These are phyloP conservation scores for Aspergillus aculeatus DNA, from an alignment of 2,329 filamentous ascomycete genomes.

Conservation along the genomic window DNA sequence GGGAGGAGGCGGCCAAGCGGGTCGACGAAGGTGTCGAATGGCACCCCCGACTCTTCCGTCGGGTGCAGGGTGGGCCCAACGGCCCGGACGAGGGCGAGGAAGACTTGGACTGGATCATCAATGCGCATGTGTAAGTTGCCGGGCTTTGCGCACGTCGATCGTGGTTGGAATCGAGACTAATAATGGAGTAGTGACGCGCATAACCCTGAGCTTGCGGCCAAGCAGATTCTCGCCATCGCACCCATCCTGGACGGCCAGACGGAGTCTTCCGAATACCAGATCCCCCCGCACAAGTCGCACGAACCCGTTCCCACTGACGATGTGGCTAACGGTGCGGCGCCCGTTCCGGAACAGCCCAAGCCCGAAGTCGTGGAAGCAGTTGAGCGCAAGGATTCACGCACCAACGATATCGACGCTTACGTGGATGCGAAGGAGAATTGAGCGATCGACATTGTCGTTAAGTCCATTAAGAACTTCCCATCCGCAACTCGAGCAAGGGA, in stretches of 20 bases:
- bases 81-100: conserved; percentile 78
- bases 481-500: background rate
- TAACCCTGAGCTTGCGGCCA: conserved; percentile 66
- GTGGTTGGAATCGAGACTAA: conserved; percentile 7
- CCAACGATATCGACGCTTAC: conserved; percentile 42
- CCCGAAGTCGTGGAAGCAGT: conserved; percentile 19
- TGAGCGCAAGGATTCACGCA: conserved; percentile 40
- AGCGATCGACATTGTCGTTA: background rate
- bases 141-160: background rate
- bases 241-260: conserved; percentile 80
- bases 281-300: conserved; percentile 49
- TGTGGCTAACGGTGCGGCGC: conserved; percentile 4
- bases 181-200: conserved; percentile 54
- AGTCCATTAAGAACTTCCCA: background rate
- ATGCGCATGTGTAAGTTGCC: conserved; percentile 70
- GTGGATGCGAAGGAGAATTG: conserved; percentile 41
- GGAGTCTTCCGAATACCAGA: conserved; percentile 53
- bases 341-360: conserved; percentile 4
- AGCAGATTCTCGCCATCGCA: conserved; percentile 84
- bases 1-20: conserved; percentile 80
- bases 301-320: conserved; percentile 7
- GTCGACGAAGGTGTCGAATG: conserved; percentile 79
- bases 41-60: conserved; percentile 81
- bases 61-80: conserved; percentile 67
- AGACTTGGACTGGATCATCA: conserved; percentile 92